phyloP scores from a whole-genome alignment of 2,329 filamentous ascomycete species.

The Ceratocystis destructans region DNA sequence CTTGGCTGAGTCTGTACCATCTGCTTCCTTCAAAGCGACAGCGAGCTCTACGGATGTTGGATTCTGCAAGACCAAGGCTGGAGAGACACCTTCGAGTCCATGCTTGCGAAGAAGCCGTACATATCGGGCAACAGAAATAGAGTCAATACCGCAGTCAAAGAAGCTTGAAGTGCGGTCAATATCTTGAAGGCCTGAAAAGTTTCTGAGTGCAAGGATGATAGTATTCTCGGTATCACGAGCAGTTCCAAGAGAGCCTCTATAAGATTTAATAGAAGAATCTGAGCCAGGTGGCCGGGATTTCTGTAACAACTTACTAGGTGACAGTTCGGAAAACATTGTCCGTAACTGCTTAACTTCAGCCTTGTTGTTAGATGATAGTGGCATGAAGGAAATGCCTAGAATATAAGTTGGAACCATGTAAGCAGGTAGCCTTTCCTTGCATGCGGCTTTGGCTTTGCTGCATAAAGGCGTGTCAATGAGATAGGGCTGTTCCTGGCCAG shows the following conservation, averaged over 20 bases:
- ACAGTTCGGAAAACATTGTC: conserved; percentile 48
- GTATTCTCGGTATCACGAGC: conserved; percentile 20
- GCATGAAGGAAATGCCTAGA: conserved; percentile 55
- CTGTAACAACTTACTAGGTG: conserved; percentile 40
- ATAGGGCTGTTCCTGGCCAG: conserved; percentile 16
- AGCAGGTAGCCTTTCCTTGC: conserved; percentile 53
- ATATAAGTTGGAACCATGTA: conserved; percentile 92
- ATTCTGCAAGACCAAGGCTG: conserved; percentile 54
- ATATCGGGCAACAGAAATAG: conserved; percentile 66
- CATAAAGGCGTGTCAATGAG: not conserved
- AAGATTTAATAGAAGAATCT: conserved; percentile 27
- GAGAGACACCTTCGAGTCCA: conserved; percentile 47
- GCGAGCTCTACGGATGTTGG: conserved; percentile 37
- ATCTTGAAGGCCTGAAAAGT: conserved; percentile 34
- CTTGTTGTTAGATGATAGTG: conserved; percentile 81
- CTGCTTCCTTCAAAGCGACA: conserved; percentile 24
- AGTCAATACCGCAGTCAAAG: conserved; percentile 79
- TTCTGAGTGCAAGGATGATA: conserved; percentile 41
- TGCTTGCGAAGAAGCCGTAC: conserved; percentile 47
- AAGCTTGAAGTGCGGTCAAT: conserved; percentile 50
- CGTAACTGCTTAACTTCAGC: conserved; percentile 60
- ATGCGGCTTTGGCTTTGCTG: conserved; percentile 43
- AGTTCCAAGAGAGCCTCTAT: not conserved
- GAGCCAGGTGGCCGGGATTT: conserved; percentile 18
- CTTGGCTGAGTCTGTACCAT: not conserved